A percentile compares a stretch with the other conserved stretches of the same genome.
Evolutionary conservation across 225 moss, liverwort and hornwort genomes (phyloP).

Genomic region (Sphagnum tenellum): DNA sequence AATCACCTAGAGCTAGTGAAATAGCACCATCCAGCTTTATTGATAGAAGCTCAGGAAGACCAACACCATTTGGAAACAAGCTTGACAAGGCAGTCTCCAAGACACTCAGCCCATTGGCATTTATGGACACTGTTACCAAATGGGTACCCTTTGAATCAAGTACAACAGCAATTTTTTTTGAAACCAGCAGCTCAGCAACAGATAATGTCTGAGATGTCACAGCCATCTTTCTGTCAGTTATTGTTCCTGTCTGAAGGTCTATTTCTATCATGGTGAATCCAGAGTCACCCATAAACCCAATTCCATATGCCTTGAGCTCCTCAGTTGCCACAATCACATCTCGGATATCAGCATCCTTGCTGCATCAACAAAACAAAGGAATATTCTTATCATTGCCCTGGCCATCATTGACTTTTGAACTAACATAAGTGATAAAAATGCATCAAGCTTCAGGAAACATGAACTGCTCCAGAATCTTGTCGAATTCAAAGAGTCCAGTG

Average conservation of each 20-base stretch:
- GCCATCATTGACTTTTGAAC: too few relatives aligned
- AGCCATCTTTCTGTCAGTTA: constrained; percentile 50
- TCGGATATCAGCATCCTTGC: constrained; percentile 45
- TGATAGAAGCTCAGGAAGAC: constrained; percentile 40
- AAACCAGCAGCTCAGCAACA: constrained; percentile 39
- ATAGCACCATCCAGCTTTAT: constrained; percentile 68
- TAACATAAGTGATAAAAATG: too few relatives aligned
- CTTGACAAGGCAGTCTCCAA: constrained; percentile 56
- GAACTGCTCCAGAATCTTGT: too few relatives aligned
- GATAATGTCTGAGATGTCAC: constrained; percentile 38
- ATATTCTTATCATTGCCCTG: too few relatives aligned
- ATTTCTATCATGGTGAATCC: constrained; percentile 65
- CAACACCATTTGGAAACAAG: constrained; percentile 32
- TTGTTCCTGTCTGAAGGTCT: constrained; percentile 52
- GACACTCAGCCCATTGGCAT: constrained; percentile 19
- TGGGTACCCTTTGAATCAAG: constrained; percentile 41
- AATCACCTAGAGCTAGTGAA: constrained; percentile 47
- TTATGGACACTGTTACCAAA: constrained; percentile 41
- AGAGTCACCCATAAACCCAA: constrained; percentile 60
- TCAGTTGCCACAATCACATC: constrained; percentile 36
- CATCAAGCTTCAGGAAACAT: too few relatives aligned
- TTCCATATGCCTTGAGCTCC: constrained; percentile 53
- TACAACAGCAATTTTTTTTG: constrained; percentile 52
- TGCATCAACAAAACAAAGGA: constrained; percentile 7
- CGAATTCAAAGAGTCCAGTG: too few relatives aligned